These are phyloP conservation scores for Lyophyllum decastes DNA, from an alignment of 768 basidiomycete species.

Conservation along the genomic window DNA sequence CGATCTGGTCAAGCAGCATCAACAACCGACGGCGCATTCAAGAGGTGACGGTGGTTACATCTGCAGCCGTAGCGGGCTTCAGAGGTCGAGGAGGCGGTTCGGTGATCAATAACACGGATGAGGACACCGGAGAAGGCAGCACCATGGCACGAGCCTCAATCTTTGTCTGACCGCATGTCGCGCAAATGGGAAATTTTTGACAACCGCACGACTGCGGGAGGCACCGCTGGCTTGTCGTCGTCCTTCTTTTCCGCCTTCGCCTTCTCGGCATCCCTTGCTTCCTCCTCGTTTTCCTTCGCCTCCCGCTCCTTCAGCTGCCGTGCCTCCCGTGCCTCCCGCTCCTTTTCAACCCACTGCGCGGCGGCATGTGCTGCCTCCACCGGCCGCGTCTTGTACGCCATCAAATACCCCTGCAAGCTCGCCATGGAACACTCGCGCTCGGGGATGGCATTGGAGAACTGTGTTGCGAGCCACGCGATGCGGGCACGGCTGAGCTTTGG, in stretches of 20 bases:
- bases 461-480: constrained; percentile 41
- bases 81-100: not conserved
- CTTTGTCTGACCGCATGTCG: constrained; percentile 5
- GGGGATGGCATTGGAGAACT: constrained; percentile 48
- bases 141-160: not conserved
- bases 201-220: not conserved
- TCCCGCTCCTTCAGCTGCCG: no score
- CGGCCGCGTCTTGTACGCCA: constrained; percentile 61
- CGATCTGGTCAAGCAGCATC: no score
- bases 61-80: not conserved
- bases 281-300: constrained; percentile 12
- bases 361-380: constrained; percentile 43
- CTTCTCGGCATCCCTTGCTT: constrained; percentile 29
- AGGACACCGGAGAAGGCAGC: not conserved
- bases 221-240: not conserved
- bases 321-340: no score
- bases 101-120: not conserved
- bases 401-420: constrained; percentile 46
- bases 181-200: not conserved
- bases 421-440: constrained; percentile 39
- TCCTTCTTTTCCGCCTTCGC: constrained; percentile 7
- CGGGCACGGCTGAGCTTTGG: constrained; percentile 35
- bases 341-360: constrained; percentile 45
- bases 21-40: not conserved
- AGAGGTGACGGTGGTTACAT: not conserved